A percentile compares a stretch with the other conserved stretches of the same genome.
These are phyloP conservation scores for Leucocoprinus sp. DNA, from an alignment of 768 basidiomycete genomes.

Conservation along the genomic window DNA sequence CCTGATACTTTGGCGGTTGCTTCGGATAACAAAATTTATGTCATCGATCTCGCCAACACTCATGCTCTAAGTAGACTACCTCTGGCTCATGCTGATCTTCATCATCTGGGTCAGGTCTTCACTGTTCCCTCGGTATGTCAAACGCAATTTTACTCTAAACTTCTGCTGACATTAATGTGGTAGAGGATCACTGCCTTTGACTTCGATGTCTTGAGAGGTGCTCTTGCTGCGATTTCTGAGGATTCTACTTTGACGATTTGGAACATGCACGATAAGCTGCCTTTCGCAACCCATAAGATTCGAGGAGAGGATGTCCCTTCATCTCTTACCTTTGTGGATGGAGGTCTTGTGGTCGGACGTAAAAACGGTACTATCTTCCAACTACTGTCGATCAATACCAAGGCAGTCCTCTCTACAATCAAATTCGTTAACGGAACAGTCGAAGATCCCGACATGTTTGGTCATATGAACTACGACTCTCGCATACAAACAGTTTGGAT, in stretches of 20 bases:
- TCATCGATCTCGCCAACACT: slow-evolving; percentile 64
- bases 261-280: slow-evolving; percentile 70
- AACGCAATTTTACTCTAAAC: not conserved
- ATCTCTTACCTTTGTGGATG: slow-evolving; percentile 78
- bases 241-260: slow-evolving; percentile 78
- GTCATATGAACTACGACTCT: slow-evolving; percentile 79
- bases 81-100: slow-evolving; percentile 59
- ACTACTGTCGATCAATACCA: slow-evolving; percentile 67
- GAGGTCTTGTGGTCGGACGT: slow-evolving; percentile 77
- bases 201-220: slow-evolving; percentile 71
- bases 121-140: slow-evolving; percentile 61
- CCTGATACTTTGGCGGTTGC: slow-evolving; percentile 77
- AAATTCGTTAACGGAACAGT: slow-evolving; percentile 59
- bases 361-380: slow-evolving; percentile 83
- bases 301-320: slow-evolving; percentile 77
- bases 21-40: slow-evolving; percentile 65
- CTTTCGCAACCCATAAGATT: slow-evolving; percentile 70
- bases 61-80: slow-evolving; percentile 56
- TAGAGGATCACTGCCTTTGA: slow-evolving; percentile 80
- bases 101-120: slow-evolving; percentile 61
- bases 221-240: slow-evolving; percentile 73
- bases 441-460: slow-evolving; percentile 83
- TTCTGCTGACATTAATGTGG: slow-evolving; percentile 6
- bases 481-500: slow-evolving; percentile 84
- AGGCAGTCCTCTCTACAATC: slow-evolving; percentile 66